Evolutionary conservation across 352 stramenopile species (phyloP), one percentile per base, ranked within the genome.

Genomic region (Globisporangium acanthophoron): DNA sequence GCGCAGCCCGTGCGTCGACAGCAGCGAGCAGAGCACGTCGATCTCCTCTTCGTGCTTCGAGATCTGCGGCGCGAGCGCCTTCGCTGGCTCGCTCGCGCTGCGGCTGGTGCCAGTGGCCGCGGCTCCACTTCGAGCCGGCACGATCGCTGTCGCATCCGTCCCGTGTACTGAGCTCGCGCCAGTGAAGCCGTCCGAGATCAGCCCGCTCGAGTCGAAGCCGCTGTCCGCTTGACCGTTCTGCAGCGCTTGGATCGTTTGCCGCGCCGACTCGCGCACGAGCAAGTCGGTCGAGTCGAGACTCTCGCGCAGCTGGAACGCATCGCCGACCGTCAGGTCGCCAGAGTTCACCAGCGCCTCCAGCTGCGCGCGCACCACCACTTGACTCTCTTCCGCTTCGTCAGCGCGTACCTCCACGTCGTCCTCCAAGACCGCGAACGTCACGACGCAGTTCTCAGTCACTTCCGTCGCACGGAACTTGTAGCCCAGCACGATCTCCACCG

Each of bases 1-100:
- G n/a, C 80, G 72, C 43, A 94, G 59, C 15, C 78, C 84, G 7
- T 78, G 67, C 1, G 80, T 86, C n/a, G 84, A 94, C 60, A 94
- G 64, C 21, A 94, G 61, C 51, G 84, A 94, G 66, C 84, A 94
- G 50, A 94, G 60, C 49, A 89, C 84, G 59, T 94, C 79, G 27
- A 94, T 65, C 18, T 82, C 72, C 48, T 74, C 64, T 46, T 83
- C 69, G 37, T 60, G 67, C 44, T 72, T 64, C 37, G 53, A 66
- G 24, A 59, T 43, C 37, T 43, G 47, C 24, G 59, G 43, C 20
- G 40, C 12, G 12, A 5, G 24, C 0, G 8, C 40, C 9, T 40
- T 51, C 7, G 55, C 63, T 15, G 24, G 60, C 48, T 24, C 65
- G 54, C 45, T 67, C 50, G 6, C 49, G 47, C n/a, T 44, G 5